These are phyloP conservation scores for Mycena amicta DNA, from an alignment of 768 basidiomycete genomes.

Conservation along the genomic window DNA sequence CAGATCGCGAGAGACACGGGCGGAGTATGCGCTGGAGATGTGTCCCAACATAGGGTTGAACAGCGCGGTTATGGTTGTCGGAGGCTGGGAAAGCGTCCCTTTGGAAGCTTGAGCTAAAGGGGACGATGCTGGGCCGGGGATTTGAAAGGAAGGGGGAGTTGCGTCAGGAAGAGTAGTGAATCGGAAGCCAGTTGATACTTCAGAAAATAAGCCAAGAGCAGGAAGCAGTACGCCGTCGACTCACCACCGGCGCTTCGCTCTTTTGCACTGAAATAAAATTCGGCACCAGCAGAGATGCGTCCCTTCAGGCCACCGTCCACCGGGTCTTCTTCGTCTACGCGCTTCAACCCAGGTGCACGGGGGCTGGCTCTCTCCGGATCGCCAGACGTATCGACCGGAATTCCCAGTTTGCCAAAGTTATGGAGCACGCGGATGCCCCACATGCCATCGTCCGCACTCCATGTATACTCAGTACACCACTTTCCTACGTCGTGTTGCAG, in stretches of 20 bases:
- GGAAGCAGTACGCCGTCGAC: slow-evolving; percentile 27
- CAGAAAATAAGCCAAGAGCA: background rate
- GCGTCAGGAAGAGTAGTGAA: slow-evolving; percentile 90
- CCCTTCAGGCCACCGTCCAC: slow-evolving; percentile 91
- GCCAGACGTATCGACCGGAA: slow-evolving; percentile 35
- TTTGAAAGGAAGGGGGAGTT: slow-evolving; percentile 64
- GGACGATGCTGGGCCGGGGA: slow-evolving; percentile 41
- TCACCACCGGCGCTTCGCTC: slow-evolving; percentile 90
- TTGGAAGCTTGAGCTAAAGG: slow-evolving; percentile 36
- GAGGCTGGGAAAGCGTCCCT: slow-evolving; percentile 66
- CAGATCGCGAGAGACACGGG: slow-evolving; percentile 82
- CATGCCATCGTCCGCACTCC: slow-evolving; percentile 94
- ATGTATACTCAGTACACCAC: slow-evolving; percentile 93
- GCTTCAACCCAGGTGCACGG: slow-evolving; percentile 49
- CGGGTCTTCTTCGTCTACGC: slow-evolving; percentile 95
- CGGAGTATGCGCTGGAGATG: slow-evolving; percentile 87
- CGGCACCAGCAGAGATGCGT: slow-evolving; percentile 88
- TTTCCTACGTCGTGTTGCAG: slow-evolving; percentile 91
- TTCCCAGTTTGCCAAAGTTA: slow-evolving; percentile 81
- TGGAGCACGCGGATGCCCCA: slow-evolving; percentile 86
- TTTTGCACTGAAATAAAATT: slow-evolving; percentile 90
- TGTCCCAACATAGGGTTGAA: slow-evolving; percentile 98
- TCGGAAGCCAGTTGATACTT: slow-evolving; percentile 92
- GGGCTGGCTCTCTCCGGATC: slow-evolving; percentile 24
- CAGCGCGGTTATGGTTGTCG: slow-evolving; percentile 91